phyloP scores from a whole-genome alignment of 768 basidiomycete species.

The Tricholoma terreum region DNA sequence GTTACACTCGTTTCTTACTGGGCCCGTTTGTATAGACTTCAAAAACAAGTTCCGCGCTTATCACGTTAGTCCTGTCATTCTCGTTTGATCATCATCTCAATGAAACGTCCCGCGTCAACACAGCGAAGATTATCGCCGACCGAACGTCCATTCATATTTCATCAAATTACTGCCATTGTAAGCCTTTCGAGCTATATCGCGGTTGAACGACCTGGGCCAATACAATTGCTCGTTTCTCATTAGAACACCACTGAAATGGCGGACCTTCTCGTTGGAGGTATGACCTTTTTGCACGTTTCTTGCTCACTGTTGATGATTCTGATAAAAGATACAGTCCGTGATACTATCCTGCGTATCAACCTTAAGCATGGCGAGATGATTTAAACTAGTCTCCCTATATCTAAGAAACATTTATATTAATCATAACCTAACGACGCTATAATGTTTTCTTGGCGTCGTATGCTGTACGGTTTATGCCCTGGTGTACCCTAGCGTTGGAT shows the following conservation, averaged over 20 bases:
- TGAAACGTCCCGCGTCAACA: not conserved
- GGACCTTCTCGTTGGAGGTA: slow-evolving; percentile 35
- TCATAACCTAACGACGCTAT: not conserved
- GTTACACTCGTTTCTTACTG: not conserved
- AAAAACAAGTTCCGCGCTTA: slow-evolving; percentile 63
- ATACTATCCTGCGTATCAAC: slow-evolving; percentile 39
- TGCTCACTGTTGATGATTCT: not conserved
- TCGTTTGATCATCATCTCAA: not conserved
- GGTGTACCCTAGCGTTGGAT: not conserved
- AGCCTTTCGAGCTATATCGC: slow-evolving; percentile 16
- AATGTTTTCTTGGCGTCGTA: not conserved
- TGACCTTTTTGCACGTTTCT: not conserved
- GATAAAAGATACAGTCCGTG: slow-evolving; percentile 26
- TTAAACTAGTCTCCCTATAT: not conserved
- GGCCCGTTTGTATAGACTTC: slow-evolving; percentile 47
- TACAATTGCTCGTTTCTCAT: not conserved
- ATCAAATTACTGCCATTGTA: slow-evolving; percentile 71
- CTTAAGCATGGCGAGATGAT: slow-evolving; percentile 26
- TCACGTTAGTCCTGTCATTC: slow-evolving; percentile 43
- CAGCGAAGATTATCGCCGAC: slow-evolving; percentile 58
- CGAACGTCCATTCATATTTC: slow-evolving; percentile 59
- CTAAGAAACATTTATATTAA: not conserved
- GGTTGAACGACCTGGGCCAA: not conserved
- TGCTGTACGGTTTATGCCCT: not conserved
- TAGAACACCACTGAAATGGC: slow-evolving; percentile 43